Percentiles rank a stretch among this genome's conserved stretches.
Evolutionary conservation across 148 eudicot genomes (phyloP).

Genomic region (Spergularia marina): DNA sequence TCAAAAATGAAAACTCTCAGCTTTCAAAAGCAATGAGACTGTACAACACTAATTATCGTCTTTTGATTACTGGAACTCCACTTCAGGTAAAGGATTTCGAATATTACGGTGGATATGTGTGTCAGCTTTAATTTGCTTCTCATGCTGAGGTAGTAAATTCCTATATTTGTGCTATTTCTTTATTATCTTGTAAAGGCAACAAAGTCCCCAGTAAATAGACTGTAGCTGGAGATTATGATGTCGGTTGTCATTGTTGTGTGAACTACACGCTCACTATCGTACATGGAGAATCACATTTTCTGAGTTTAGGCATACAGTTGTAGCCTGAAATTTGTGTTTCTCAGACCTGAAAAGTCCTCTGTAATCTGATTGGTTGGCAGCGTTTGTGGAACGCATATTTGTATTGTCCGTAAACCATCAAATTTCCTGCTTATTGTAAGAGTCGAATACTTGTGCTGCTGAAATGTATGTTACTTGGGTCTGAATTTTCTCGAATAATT

Average conservation of each 20-base stretch:
- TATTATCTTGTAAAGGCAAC: not conserved
- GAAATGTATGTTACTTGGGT: no score
- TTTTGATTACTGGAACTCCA: conserved; percentile 96
- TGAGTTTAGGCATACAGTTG: not conserved
- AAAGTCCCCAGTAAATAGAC: not conserved
- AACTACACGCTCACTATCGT: not conserved
- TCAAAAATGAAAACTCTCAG: conserved; percentile 97
- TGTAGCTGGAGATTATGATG: not conserved
- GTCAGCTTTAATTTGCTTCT: not conserved
- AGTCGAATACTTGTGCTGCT: no score
- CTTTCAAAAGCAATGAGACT: conserved; percentile 98
- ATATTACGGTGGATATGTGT: not conserved
- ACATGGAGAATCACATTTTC: not conserved
- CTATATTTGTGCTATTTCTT: not conserved
- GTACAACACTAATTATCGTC: conserved; percentile 84
- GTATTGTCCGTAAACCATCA: no score
- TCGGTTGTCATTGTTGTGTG: not conserved
- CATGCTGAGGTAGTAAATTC: not conserved
- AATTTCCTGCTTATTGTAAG: no score
- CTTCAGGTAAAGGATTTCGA: conserved; percentile 70
- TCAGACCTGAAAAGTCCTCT: not conserved
- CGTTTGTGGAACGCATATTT: no score
- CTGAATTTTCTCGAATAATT: not conserved
- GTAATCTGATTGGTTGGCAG: no score
- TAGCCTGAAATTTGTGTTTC: not conserved